Base-by-base conservation (phyloP, 192 early-diverging fungal genomes). In the Coemansia sp. region DNA sequence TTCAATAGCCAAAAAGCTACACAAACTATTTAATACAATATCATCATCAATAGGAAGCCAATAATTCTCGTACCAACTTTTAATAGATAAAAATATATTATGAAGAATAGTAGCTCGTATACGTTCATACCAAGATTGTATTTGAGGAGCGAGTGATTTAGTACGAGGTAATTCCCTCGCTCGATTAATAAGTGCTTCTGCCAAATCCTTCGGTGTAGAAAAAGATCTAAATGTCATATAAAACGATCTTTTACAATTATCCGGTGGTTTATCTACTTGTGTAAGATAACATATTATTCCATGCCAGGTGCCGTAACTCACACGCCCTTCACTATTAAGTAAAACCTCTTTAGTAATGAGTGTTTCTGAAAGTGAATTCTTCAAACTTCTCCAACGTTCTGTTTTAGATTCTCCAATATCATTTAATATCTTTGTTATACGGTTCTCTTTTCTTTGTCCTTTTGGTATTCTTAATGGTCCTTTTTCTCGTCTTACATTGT, bases 191-290 rank as follows among this genome's bases (percentile, higher is more conserved):
- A 98, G 73, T 5, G 88, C 71, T 3, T 76, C 67, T 6, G 92
- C 75, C 36, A 97, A 82, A 21, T 88, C 87, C 0, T 29, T 61
- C 6, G 94, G 87, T 9, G 79, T 85, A 21, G 89, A 90, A 66
- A 97, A 97, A 2, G 90, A 75, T 5, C 93, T 89, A 75, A 95
- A 98, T 0, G 93, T 90, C 24, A 94, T 81, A 50, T 96, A 86
- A 69, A 98, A 98, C 0, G 90, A 84, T 22, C 66, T 71, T 0
- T 82, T 83, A 65, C 88, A 95, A 6, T 84, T 67, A 3, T 86
- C 64, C 2, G 59, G 59, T 17, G 68, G 66, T 5, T 62, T 70
- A 30, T 61, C 57, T 33, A 64, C 91, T 89, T 78, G 85, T 63
- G 68, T 74, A 59, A 83, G 59, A 51, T 78, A 83, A 32, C 68